Evolutionary conservation across 208 protist genomes (phyloP), one percentile per base, ranked within the genome.

Genomic region (Strigomonas culicis): DNA sequence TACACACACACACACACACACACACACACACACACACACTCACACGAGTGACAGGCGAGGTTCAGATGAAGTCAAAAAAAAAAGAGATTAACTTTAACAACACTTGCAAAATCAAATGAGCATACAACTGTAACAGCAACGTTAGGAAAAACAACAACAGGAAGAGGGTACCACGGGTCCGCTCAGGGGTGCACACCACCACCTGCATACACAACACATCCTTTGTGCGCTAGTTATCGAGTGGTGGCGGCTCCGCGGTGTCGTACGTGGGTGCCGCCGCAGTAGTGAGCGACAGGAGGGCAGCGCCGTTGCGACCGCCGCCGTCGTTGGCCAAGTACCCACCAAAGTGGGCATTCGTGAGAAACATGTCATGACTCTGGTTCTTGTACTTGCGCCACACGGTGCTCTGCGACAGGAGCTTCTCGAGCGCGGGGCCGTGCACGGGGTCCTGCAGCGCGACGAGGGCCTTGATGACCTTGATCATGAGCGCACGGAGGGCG

Each of bases 331-430:
- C 87, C 32, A 94, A 52, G 61, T 85, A 92, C 17, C 88, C 87
- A n/a, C 72, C 78, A 56, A 85, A 75, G 22, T 68, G 64, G 2
- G 67, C 74, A 30, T 80, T 66, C 10, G 76, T 79, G 46, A 97
- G 80, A 68, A 97, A 97, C 39, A 97, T 64, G 44, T 97, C 93
- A 68, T 97, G 93, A 56, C 86, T 95, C 64, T 96, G 90, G 47
- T 90, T 66, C 63, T 93, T 88, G 79, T 95, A 97, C 61, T 90
- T 93, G 39, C 32, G 43, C 90, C 93, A 97, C 7, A 94, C 77
- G 0, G 51, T 15, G 59, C 77, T 92, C 43, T 75, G 41, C 1
- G 74, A 66, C 22, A 97, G 85, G 28, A 88, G 44, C 11, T 60
- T 39, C 36, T 83, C 65, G 19, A 94, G 63, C 15, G 66, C 39